A percentile compares a stretch with the other conserved stretches of the same genome.
phyloP scores from a whole-genome alignment of 2,329 filamentous ascomycete species.

The Penicillium sp. region DNA sequence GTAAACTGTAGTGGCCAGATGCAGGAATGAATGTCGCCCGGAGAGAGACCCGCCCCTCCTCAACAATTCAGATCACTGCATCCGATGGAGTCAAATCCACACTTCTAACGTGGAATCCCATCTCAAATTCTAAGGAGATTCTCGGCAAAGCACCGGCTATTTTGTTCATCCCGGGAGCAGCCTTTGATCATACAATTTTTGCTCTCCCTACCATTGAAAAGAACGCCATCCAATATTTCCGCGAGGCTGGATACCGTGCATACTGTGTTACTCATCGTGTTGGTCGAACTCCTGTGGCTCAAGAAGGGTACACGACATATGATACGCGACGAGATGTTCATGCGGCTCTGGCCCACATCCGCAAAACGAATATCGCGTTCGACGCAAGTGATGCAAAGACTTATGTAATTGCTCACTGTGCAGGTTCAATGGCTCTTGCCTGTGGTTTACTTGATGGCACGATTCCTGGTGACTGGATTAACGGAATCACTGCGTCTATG shows the following conservation, averaged over 20 bases:
- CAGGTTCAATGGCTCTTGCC: slow-evolving; percentile 22
- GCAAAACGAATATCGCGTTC: slow-evolving; percentile 1
- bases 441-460: slow-evolving; percentile 25
- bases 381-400: background rate
- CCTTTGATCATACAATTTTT: slow-evolving; percentile 4
- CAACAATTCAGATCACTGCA: background rate
- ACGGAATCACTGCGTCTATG: slow-evolving; percentile 25
- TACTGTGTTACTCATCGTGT: slow-evolving; percentile 14
- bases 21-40: background rate
- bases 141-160: slow-evolving; percentile 1
- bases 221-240: slow-evolving; percentile 13
- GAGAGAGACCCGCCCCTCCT: background rate
- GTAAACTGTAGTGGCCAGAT: background rate
- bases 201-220: slow-evolving; percentile 4
- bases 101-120: slow-evolving; percentile 5
- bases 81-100: slow-evolving; percentile 2
- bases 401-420: slow-evolving; percentile 26
- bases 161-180: slow-evolving; percentile 3
- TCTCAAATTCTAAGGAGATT: no score
- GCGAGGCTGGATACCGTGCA: slow-evolving; percentile 4
- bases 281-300: background rate
- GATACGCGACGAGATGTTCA: slow-evolving; percentile 15
- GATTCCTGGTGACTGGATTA: slow-evolving; percentile 15
- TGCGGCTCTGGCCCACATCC: slow-evolving; percentile 20
- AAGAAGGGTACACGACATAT: slow-evolving; percentile 2